Conservation (phyloP, 2,329 filamentous ascomycete genomes). For the Rasamsonia emersonii region DNA sequence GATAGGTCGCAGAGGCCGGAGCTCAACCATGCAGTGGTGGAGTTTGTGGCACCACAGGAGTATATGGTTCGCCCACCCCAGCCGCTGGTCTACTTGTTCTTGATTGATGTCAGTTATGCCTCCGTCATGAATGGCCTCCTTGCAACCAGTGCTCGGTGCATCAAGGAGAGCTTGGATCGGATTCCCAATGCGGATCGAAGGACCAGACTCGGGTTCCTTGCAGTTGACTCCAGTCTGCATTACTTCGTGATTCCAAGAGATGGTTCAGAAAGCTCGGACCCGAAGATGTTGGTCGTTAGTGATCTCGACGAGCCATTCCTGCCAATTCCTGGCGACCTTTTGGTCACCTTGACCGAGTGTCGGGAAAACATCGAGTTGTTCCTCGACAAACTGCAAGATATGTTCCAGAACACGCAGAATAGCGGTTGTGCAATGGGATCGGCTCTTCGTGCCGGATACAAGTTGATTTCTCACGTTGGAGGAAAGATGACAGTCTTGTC, state of each 20-base stretch:
- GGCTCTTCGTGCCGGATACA: slow-evolving; percentile 84
- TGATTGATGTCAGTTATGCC: slow-evolving; percentile 88
- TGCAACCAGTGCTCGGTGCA: slow-evolving; percentile 85
- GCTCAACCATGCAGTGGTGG: slow-evolving; percentile 91
- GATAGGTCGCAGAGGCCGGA: slow-evolving; percentile 89
- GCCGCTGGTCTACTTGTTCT: slow-evolving; percentile 88
- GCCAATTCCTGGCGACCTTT: slow-evolving; percentile 81
- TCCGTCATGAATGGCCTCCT: slow-evolving; percentile 83
- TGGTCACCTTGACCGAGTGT: slow-evolving; percentile 83
- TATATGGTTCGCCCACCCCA: slow-evolving; percentile 98
- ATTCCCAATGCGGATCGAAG: slow-evolving; percentile 97
- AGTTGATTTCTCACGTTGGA: slow-evolving; percentile 86
- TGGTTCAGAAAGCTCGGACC: slow-evolving; percentile 71
- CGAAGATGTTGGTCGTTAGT: slow-evolving; percentile 86
- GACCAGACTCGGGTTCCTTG: slow-evolving; percentile 88
- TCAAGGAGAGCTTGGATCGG: slow-evolving; percentile 86
- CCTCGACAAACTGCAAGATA: slow-evolving; percentile 80
- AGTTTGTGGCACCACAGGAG: slow-evolving; percentile 96
- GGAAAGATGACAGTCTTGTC: slow-evolving; percentile 92
- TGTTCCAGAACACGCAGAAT: slow-evolving; percentile 94
- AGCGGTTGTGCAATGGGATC: slow-evolving; percentile 90
- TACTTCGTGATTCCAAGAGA: slow-evolving; percentile 95
- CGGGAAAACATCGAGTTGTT: slow-evolving; percentile 87
- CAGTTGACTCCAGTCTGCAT: slow-evolving; percentile 87
- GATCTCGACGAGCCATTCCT: slow-evolving; percentile 95